Base-by-base conservation (phyloP, 2,329 filamentous ascomycete species). In the Trichophyton mentagrophytes region DNA sequence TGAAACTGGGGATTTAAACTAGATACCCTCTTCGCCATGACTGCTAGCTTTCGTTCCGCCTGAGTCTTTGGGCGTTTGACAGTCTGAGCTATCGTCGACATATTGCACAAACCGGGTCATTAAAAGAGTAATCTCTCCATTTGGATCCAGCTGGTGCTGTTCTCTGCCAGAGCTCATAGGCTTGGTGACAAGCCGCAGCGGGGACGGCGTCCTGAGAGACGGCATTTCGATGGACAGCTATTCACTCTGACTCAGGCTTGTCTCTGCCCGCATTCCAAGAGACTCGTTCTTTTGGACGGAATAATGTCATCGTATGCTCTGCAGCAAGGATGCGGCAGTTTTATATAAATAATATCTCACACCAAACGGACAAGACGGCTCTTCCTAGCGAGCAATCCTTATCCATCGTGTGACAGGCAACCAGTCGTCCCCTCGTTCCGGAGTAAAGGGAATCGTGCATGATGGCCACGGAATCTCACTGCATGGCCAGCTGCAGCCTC, bases 31-130 rank as follows among this genome's bases (percentile, higher is more conserved):
- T 61, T 65, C 63, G n/a, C 25, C 17, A 7, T 51, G 15, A 42
- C 57, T 57, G 44, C 58, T 57, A 5, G 33, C 57, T n/a, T 15
- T 5, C 11, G 36, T 22, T 40, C 55, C 42, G 20, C 49, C 55
- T n/a, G 53, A 22, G 15, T 13, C 38, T 56, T 42, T 25, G 33
- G 46, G 49, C 1, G 22, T n/a, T 20, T 42, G 47, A 7, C 17
- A 25, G n/a, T 56, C 25, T 22, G 33, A 22, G 11, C 58, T 30
- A 2, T 61, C 62, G 38, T 62, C 55, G 15, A 51, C 60, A 51
- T 57, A 65, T 17, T 61, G 58, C 13, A 64, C 47, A 46, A 55
- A 64, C 55, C 64, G 53, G 17, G 63, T 65, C 57, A 65, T 47
- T 17, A 51, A 51, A 27, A 65, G 60, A 33, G 57, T 38, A 15